Percentiles rank a stretch among this genome's conserved stretches.
Conservation (phyloP, 345 rosid genomes). For the Populus nigra region DNA sequence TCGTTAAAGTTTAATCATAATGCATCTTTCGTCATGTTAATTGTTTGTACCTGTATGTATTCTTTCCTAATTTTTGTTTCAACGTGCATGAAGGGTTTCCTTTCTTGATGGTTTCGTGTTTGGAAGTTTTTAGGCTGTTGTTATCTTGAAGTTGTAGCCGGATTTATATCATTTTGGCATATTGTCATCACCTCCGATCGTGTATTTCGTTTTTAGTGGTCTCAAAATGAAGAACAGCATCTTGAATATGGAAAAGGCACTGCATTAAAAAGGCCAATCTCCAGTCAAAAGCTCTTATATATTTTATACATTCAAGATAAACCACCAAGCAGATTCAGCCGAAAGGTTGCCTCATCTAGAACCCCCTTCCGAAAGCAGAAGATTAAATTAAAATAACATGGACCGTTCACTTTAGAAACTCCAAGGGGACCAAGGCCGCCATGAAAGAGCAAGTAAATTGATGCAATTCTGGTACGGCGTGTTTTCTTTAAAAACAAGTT, state of each 20-base stretch:
- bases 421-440: slow-evolving; percentile 10
- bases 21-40: slow-evolving; percentile 16
- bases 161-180: slow-evolving; percentile 11
- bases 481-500: slow-evolving; percentile 1
- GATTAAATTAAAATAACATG: neutral
- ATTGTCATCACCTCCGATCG: slow-evolving; percentile 17
- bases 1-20: neutral
- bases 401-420: slow-evolving; percentile 26
- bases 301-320: slow-evolving; percentile 7
- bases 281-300: slow-evolving; percentile 10
- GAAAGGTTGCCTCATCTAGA: slow-evolving; percentile 31
- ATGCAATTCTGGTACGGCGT: neutral
- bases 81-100: slow-evolving; percentile 27
- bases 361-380: slow-evolving; percentile 9
- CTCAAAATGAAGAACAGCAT: slow-evolving; percentile 4
- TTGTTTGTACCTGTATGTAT: neutral
- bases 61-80: slow-evolving; percentile 27
- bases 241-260: neutral
- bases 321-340: slow-evolving; percentile 30
- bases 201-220: slow-evolving; percentile 26
- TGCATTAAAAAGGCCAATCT: slow-evolving; percentile 5
- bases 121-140: slow-evolving; percentile 26
- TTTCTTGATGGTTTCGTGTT: slow-evolving; percentile 21
- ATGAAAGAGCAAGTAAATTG: slow-evolving; percentile 9
- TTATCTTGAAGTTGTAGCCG: slow-evolving; percentile 25